Evolutionary conservation across 1,139 yeast genomes (phyloP), one percentile per base, ranked within the genome.

Genomic region (Hyphopichia wangnamkhiaoensis): DNA sequence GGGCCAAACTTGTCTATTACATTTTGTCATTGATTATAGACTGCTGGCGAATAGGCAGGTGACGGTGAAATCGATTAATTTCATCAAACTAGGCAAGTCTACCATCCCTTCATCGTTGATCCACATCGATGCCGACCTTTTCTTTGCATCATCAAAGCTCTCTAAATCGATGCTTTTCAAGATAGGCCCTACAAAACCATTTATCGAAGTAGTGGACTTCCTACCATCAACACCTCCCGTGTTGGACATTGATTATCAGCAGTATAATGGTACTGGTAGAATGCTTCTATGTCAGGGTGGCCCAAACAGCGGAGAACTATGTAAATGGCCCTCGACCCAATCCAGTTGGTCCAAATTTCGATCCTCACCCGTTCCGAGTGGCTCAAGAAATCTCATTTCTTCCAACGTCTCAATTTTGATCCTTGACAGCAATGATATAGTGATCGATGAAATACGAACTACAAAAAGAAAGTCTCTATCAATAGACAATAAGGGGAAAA

Each of bases 181-280:
- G 30, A 50, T 72, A 0, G 34, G 48, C 2, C 59, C 67, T 0
- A 34, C 44, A 3, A 41, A 49, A 4, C 76, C 76, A 1, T 56
- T 48, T 39, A 55, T 69, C 9, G 46, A 53, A 19, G 51, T 68
- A 9, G 33, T 46, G n/a, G 37, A 48, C 17, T 51, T 49, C 28
- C 38, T 61, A 10, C 48, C 55, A 1, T 57, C 70, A 4, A 53
- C 70, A 3, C 70, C 75, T 3, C 76, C 77, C 1, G 47, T 72
- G 1, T 41, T 71, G 16, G 67, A 63, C 41, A 43, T 69, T 12
- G 50, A 52, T 8, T 12, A 14, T 5, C 30, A 27, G 26, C 9
- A 23, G 12, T 13, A 26, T 6, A n/a, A 26, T 26, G 5, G 8
- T 6, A 26, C 9, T 10, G 16, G 17, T n/a, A 24, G 14, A 7